Conservation (phyloP, 768 basidiomycete genomes). For the Boletus fagicola region DNA sequence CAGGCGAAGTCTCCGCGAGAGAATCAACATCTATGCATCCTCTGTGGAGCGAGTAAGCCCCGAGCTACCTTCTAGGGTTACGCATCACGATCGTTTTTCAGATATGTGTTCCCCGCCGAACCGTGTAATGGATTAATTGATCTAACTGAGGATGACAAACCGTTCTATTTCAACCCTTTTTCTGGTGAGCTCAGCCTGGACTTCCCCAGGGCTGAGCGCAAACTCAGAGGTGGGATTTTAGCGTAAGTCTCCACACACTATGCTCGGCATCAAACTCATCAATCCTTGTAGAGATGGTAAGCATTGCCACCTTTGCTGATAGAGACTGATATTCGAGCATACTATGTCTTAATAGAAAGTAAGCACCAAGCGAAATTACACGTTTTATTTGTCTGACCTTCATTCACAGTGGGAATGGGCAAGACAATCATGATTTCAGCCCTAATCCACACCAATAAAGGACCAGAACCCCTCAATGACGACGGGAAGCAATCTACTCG, state of each 20-base stretch:
- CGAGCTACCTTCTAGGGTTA: background rate
- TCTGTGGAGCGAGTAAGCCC: slow-evolving; percentile 83
- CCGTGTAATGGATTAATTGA: slow-evolving; percentile 64
- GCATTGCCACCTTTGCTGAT: background rate
- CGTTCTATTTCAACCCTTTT: slow-evolving; percentile 89
- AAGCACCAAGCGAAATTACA: slow-evolving; percentile 22
- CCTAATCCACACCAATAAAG: slow-evolving; percentile 77
- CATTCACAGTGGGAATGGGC: slow-evolving; percentile 81
- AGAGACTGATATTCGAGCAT: slow-evolving; percentile 7
- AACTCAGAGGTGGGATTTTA: slow-evolving; percentile 83
- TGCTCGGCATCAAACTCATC: slow-evolving; percentile 6
- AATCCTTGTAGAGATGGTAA: slow-evolving; percentile 36
- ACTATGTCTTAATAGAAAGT: slow-evolving; percentile 45
- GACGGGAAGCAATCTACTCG: slow-evolving; percentile 35
- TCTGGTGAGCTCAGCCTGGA: slow-evolving; percentile 85
- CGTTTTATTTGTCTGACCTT: slow-evolving; percentile 2
- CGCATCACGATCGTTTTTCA: slow-evolving; percentile 29
- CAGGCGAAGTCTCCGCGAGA: slow-evolving; percentile 65
- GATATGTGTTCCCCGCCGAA: slow-evolving; percentile 72
- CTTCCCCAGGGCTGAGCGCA: slow-evolving; percentile 78
- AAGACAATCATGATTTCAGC: slow-evolving; percentile 94
- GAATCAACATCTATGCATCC: slow-evolving; percentile 82
- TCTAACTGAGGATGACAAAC: slow-evolving; percentile 72
- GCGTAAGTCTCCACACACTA: slow-evolving; percentile 54
- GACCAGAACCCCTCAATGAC: slow-evolving; percentile 39